These are phyloP conservation scores for Arthrobotrys sphaeroides DNA, from an alignment of 2,329 filamentous ascomycete species.

Conservation along the genomic window DNA sequence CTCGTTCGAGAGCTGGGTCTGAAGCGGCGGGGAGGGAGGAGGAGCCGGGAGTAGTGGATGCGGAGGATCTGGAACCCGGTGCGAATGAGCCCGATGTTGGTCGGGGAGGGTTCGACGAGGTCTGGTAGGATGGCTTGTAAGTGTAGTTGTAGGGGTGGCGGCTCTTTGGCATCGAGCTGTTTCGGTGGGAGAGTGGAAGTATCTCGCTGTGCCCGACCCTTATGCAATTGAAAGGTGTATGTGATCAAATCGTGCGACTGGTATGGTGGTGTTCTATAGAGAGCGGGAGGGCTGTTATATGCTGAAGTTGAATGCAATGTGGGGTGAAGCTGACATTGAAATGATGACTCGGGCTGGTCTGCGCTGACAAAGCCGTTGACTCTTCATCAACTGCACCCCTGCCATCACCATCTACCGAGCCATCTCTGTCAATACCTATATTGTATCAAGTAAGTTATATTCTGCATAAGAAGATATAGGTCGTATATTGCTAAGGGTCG, in stretches of 20 bases:
- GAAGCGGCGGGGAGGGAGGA: not conserved
- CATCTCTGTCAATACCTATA: too few species aligned
- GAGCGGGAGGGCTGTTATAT: not conserved
- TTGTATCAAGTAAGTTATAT: too few species aligned
- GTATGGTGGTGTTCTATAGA: not conserved
- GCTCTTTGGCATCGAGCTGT: constrained; percentile 43
- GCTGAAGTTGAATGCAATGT: not conserved
- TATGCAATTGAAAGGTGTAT: not conserved
- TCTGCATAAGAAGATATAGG: too few species aligned
- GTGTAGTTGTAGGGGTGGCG: constrained; percentile 53
- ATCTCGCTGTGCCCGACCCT: too few species aligned
- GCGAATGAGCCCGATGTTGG: constrained; percentile 13
- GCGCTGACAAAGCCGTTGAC: constrained; percentile 1
- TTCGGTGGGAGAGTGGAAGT: too few species aligned
- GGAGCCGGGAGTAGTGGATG: not conserved
- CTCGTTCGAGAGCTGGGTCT: not conserved
- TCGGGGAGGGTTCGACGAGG: not conserved
- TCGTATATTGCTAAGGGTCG: too few species aligned
- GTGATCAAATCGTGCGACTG: not conserved
- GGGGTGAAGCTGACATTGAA: not conserved
- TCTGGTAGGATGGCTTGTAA: constrained; percentile 53
- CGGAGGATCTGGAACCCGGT: constrained; percentile 3
- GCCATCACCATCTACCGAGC: too few species aligned
- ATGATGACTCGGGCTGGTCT: not conserved
- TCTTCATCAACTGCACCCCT: too few species aligned